Evolutionary conservation across 2,329 filamentous ascomycete genomes (phyloP).

Genomic region (Westerdykella sp.): DNA sequence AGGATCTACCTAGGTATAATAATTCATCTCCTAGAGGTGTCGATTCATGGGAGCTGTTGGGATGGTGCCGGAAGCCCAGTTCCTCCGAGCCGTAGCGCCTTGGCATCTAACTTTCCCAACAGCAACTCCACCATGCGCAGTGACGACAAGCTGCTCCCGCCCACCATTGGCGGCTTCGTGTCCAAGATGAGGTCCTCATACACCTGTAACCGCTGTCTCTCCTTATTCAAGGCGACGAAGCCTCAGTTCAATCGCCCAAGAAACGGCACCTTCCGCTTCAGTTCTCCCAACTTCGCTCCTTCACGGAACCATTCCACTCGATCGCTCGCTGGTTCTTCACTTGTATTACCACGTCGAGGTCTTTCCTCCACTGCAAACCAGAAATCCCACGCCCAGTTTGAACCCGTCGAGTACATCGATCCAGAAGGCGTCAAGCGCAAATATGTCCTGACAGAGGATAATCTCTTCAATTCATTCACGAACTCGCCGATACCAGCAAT

Average conservation of each 20-base stretch:
- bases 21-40: no score
- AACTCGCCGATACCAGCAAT: conserved; percentile 85
- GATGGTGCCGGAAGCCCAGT: no score
- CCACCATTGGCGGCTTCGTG: conserved; percentile 9
- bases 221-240: conserved; percentile 25
- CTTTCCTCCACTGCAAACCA: conserved; percentile 29
- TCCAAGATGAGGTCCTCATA: conserved; percentile 35
- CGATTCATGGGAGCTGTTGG: no score
- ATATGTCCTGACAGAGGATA: conserved; percentile 58
- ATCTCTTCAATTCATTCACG: conserved; percentile 90
- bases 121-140: not conserved
- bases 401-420: conserved; percentile 32
- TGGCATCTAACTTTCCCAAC: no score
- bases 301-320: conserved; percentile 32
- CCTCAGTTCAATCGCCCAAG: conserved; percentile 21
- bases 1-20: no score
- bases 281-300: conserved; percentile 18
- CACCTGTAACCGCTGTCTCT: conserved; percentile 38
- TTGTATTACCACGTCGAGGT: conserved; percentile 20
- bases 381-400: conserved; percentile 24
- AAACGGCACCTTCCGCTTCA: conserved; percentile 13
- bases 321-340: conserved; percentile 18
- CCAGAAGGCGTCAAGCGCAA: conserved; percentile 30
- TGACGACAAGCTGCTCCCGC: conserved; percentile 2
- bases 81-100: no score